Evolutionary conservation across 1,284 basidiomycete genomes (phyloP), one percentile per base, ranked within the genome.

Genomic region (Anthracocystis setariae): DNA sequence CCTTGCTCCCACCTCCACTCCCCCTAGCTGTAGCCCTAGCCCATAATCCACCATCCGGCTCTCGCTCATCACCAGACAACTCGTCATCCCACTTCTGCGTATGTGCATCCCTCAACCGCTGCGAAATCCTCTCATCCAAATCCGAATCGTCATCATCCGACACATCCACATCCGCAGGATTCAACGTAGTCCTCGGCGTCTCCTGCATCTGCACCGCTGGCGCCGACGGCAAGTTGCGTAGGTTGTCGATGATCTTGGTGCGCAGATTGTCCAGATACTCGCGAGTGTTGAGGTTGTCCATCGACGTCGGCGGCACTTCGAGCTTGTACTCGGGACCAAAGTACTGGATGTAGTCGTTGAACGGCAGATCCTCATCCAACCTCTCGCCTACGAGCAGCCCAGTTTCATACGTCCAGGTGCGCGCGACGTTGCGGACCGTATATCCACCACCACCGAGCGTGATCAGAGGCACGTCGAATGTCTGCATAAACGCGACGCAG

Each of bases 311-410:
- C 10, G 90, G 87, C 3, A 98, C 94, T 78, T 97, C 93, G 27
- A 98, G 87, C 74, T 94, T 88, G 85, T 95, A 98, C 59, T 94
- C 87, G 13, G 96, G 96, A 0, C 94, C 95, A 83, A 94, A 98
- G 89, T 94, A 98, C 83, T 98, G 94, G 82, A 97, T 92, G 84
- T 94, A 97, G 77, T 94, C 91, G 84, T 92, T 96, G 89, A 92
- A 97, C 0, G 95, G 95, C 67, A 98, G 47, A 39, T 83, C 74
- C 35, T 88, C 88, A 72, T 92, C 88, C 53, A 98, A 90, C 80
- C 94, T 90, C 46, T 92, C 87, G 1, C 92, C 94, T 12, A 95
- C 88, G 32, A 94, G 91, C 78, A 95, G 91, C 0, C 93, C 94
- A 0, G 96, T 98, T 84, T 99, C 96, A 84, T 92, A 97, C 20